Conservation (phyloP, 306 rosid species). For the Glycine latifolia region DNA sequence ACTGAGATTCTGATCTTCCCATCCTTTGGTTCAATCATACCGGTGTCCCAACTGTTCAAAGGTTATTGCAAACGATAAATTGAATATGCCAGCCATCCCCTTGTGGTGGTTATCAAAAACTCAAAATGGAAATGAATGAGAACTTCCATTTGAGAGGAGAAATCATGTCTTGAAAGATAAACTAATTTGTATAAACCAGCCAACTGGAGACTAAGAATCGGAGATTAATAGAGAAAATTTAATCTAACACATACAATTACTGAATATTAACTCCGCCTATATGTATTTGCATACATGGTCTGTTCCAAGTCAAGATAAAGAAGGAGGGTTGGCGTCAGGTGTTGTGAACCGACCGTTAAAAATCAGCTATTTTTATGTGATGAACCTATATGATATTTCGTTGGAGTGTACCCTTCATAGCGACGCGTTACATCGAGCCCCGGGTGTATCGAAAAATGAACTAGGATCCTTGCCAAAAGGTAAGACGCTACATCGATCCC, state of each 20-base stretch:
- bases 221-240: neutral
- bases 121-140: neutral
- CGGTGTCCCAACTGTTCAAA: slow-evolving; percentile 82
- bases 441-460: too few species aligned
- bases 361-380: too few species aligned
- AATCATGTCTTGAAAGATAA: neutral
- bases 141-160: slow-evolving; percentile 12
- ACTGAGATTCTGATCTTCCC: slow-evolving; percentile 65
- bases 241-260: neutral
- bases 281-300: too few species aligned
- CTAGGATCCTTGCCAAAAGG: too few species aligned
- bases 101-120: neutral
- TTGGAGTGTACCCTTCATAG: too few species aligned
- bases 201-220: neutral
- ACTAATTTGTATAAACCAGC: neutral
- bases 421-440: too few species aligned
- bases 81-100: slow-evolving; percentile 18
- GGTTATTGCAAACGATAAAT: slow-evolving; percentile 33
- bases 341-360: too few species aligned
- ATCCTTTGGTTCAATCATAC: slow-evolving; percentile 73
- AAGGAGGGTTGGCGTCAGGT: too few species aligned
- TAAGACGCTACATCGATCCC: too few species aligned
- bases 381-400: too few species aligned
- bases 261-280: too few species aligned
- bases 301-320: too few species aligned